Evolutionary conservation across 176 grass and related monocot genomes (phyloP).

Genomic region (Chrysopogon serrulatus): DNA sequence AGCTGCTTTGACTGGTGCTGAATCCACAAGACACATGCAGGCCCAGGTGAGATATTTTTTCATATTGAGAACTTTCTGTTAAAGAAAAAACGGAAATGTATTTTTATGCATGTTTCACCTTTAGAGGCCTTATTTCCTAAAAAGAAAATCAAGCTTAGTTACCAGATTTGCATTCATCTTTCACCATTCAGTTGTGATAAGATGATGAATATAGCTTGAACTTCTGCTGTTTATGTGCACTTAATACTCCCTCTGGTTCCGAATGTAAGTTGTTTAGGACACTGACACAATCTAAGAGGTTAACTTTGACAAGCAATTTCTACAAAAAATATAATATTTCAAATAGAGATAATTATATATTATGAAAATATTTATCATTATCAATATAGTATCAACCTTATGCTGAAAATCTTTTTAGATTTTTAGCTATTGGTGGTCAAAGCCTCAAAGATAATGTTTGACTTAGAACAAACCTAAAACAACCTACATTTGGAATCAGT

Average conservation of each 20-base stretch:
- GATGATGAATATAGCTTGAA: neutral
- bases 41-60: conserved; percentile 30
- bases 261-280: no score
- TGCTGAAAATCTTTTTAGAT: neutral
- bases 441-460: neutral
- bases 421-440: neutral
- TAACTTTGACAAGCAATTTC: neutral
- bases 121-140: neutral
- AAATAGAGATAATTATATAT: neutral
- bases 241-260: neutral
- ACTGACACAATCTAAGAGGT: neutral
- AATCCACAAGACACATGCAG: conserved; percentile 84
- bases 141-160: neutral
- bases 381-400: neutral
- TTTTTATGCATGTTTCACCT: neutral
- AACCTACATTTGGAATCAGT: neutral
- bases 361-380: neutral
- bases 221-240: neutral
- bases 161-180: neutral
- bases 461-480: neutral
- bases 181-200: neutral
- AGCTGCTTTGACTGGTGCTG: conserved; percentile 75
- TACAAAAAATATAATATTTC: neutral
- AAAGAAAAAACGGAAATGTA: neutral
- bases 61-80: neutral